Evolutionary conservation across 768 basidiomycete species (phyloP).

Genomic region (Lyophyllum shimeji): DNA sequence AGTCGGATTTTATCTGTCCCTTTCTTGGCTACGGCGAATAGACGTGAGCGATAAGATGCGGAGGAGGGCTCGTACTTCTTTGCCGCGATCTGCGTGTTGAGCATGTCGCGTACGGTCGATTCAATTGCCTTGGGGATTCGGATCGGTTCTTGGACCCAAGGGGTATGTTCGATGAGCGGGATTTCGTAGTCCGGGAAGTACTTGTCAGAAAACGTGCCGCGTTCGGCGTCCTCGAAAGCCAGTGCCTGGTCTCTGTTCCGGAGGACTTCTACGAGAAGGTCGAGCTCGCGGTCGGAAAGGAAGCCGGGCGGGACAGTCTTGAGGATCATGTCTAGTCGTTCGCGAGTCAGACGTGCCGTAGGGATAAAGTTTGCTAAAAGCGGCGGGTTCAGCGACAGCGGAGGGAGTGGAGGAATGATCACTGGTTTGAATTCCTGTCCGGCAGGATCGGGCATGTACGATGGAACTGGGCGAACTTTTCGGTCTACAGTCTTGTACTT

Average conservation of each 20-base stretch:
- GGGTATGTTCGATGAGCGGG: conserved; percentile 29
- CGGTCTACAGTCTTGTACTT: conserved; percentile 24
- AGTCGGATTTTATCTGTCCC: conserved; percentile 23
- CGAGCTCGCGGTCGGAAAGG: conserved; percentile 11
- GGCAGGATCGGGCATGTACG: conserved; percentile 21
- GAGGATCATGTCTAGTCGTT: conserved; percentile 14
- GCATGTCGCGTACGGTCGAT: conserved; percentile 19
- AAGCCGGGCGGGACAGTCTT: not conserved
- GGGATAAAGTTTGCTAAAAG: conserved; percentile 5
- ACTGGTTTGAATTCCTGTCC: conserved; percentile 20
- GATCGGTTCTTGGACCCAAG: conserved; percentile 30
- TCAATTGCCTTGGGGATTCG: conserved; percentile 24
- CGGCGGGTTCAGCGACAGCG: conserved; percentile 7
- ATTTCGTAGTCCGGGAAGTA: conserved; percentile 33
- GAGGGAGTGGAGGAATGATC: conserved; percentile 3
- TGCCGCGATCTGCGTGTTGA: conserved; percentile 15
- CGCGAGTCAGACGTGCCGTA: not conserved
- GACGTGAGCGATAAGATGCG: conserved; percentile 20
- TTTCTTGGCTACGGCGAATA: conserved; percentile 27
- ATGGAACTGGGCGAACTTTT: conserved; percentile 24
- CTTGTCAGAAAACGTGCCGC: conserved; percentile 27
- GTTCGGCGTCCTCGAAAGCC: conserved; percentile 22
- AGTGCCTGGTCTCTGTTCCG: conserved; percentile 11
- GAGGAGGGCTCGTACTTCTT: conserved; percentile 23
- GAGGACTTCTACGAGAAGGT: conserved; percentile 20